Evolutionary conservation across 2,329 filamentous ascomycete species (phyloP), one percentile per base, ranked within the genome.

Genomic region (Xylariaceae sp.): DNA sequence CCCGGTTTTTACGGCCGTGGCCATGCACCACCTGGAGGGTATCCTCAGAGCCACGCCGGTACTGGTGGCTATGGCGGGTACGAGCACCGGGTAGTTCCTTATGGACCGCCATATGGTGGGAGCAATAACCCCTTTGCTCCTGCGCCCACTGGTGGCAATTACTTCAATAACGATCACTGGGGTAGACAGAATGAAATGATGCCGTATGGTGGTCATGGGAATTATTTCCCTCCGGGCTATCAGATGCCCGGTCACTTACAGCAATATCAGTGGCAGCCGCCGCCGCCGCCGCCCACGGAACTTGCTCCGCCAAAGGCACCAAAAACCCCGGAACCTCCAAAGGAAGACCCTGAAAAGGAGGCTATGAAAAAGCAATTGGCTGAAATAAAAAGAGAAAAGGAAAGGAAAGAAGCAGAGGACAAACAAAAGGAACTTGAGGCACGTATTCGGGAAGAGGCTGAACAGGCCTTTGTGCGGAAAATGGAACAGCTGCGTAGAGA

Each of bases 351-450:
- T 1, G 80, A 86, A 52, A 83, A 83, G 62, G 73, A 86, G 57
- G 74, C 74, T n/a, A 77, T 86, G 53, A 78, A 85, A 57, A 77
- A 81, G 57, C 78, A 86, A 61, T 69, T 88, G 15, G 74, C 76
- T 12, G 70, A 71, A 9, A 73, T 80, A 41, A 75, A 80, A 57
- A 71, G 68, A 3, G 74, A 74, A 29, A 70, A 77, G 53, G 75
- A 74, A 29, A 72, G 69, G 57, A 72, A 71, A 55, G 77, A 76
- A 49, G 75, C 74, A 10, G 73, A 72, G 9, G 73, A 76, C 32
- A 74, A 70, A 61, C 71, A 74, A 52, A 69, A 68, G 4, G 74
- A 76, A 47, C 57, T 75, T 0, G 76, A 80, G 56, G 70, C 69
- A 10, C 71, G 74, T 58, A 77, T 72, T 21, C 72, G 74, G 29